Base-by-base conservation (phyloP, 768 basidiomycete species). In the Mycena galopus region DNA sequence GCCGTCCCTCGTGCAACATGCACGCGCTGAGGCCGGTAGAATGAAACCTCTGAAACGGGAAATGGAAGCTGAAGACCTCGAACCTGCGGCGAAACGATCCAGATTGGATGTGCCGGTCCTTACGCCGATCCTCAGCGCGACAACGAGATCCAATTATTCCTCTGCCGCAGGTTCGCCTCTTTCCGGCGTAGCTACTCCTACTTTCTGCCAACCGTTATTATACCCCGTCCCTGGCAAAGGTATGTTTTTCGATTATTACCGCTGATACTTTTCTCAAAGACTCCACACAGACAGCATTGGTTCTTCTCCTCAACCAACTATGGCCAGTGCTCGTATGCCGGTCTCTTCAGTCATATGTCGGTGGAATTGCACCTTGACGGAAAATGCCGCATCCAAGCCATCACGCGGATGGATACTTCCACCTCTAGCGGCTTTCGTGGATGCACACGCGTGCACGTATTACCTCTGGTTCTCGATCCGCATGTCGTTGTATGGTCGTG, bases 391-490 rank as follows among this genome's bases (percentile, higher is more conserved):
- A 50, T 25, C 55, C 25, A 47, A 29, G 10, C 19, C 59, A 29
- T 32, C 53, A 1, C 60, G 35, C 8, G 44, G 35, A 37, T 64
- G 1, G 21, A 50, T 65, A 3, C 61, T 68, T 11, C 72, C 66
- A 2, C 67, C 72, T 58, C 57, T 72, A 6, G 10, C 39, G n/a
- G 47, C 62, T 39, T 68, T 73, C 19, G 62, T 44, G 25, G 62
- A 21, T 21, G 72, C 67, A 44, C 72, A 73, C 50, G 35, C 66
- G 9, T 73, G 72, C 60, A 65, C 61, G 1, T 73, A 65, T 37
- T 69, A 73, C 33, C 21, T 65, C 32, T 69, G 66, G 67, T 73
- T 73, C 56, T 30, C 62, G 23, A 59, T 63, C 35, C 72, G 72
- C 62, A n/a, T 44, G 11, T 59, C 50, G 10, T 35, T 73, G 25